Evolutionary conservation across 2,329 filamentous ascomycete genomes (phyloP).

Genomic region (Emericellopsis atlantica): DNA sequence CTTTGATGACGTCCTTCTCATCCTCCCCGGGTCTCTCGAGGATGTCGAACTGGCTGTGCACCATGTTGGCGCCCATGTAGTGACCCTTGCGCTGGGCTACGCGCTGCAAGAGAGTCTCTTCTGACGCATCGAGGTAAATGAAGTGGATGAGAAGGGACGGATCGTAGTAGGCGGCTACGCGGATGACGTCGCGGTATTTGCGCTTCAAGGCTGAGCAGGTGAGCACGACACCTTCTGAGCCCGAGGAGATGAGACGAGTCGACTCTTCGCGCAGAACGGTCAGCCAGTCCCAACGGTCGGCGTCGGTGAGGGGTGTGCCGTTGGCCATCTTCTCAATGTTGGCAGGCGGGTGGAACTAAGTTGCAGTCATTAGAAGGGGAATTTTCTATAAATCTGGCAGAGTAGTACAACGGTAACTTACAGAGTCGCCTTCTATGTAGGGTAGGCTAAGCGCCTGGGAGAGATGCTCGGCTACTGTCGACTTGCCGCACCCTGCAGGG

Average conservation of each 20-base stretch:
- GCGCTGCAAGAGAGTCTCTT: conserved; percentile 62
- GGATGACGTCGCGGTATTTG: conserved; percentile 90
- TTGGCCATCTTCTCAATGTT: conserved; percentile 88
- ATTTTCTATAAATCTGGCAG: background rate
- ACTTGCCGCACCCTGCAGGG: conserved; percentile 70
- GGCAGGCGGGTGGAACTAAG: conserved; percentile 58
- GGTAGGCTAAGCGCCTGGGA: conserved; percentile 50
- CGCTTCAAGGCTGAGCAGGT: conserved; percentile 94
- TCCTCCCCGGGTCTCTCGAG: conserved; percentile 69
- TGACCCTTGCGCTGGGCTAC: conserved; percentile 68
- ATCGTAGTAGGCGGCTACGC: conserved; percentile 65
- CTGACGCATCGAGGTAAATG: conserved; percentile 73
- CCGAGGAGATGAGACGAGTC: conserved; percentile 38
- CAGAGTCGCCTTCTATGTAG: conserved; percentile 69
- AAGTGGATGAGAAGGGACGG: conserved; percentile 75
- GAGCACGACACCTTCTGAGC: conserved; percentile 69
- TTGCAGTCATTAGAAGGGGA: too few species aligned
- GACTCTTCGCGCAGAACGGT: conserved; percentile 61
- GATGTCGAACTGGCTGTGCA: conserved; percentile 77
- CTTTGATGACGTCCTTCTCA: conserved; percentile 58
- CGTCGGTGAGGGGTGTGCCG: conserved; percentile 76
- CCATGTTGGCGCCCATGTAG: conserved; percentile 95
- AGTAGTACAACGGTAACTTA: conserved; percentile 26
- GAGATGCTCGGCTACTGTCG: conserved; percentile 56
- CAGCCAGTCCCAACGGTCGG: conserved; percentile 97